Percentiles rank a stretch among this genome's conserved stretches.
These are phyloP conservation scores for Colletotrichum sublineola DNA, from an alignment of 2,329 filamentous ascomycete genomes.

Conservation along the genomic window DNA sequence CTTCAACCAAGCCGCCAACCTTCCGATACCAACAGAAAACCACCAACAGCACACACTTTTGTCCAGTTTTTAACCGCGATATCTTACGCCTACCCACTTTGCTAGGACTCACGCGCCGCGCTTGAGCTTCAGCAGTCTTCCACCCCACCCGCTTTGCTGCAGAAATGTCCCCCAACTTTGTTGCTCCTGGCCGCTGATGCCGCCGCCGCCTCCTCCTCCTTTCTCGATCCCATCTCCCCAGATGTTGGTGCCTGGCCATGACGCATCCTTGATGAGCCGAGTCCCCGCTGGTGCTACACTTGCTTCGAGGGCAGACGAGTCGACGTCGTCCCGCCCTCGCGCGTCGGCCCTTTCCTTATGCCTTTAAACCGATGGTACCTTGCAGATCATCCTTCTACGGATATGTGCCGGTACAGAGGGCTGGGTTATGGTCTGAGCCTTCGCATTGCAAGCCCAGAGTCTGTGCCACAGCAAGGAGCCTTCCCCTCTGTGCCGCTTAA, in stretches of 20 bases:
- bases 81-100: conserved; percentile 26
- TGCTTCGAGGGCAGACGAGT: conserved; percentile 11
- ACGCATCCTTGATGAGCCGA: conserved; percentile 14
- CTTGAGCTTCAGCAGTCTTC: conserved; percentile 3
- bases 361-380: conserved; percentile 29
- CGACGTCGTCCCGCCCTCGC: conserved; percentile 19
- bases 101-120: conserved; percentile 7
- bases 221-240: conserved; percentile 25
- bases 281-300: not conserved
- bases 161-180: conserved; percentile 28
- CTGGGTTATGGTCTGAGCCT: conserved; percentile 21
- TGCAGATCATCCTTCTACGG: conserved; percentile 33
- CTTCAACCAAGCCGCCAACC: conserved; percentile 29
- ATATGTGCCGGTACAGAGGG: conserved; percentile 30
- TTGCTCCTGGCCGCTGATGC: conserved; percentile 21
- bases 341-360: conserved; percentile 32
- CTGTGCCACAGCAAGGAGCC: conserved; percentile 25
- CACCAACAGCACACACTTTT: conserved; percentile 2
- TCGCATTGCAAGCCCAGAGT: conserved; percentile 13
- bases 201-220: not conserved
- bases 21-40: conserved; percentile 24
- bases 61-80: conserved; percentile 25
- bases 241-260: conserved; percentile 14
- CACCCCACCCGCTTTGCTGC: conserved; percentile 29
- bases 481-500: conserved; percentile 13